phyloP scores from a whole-genome alignment of 129 eudicot species.

The Dittrichia graveolens region DNA sequence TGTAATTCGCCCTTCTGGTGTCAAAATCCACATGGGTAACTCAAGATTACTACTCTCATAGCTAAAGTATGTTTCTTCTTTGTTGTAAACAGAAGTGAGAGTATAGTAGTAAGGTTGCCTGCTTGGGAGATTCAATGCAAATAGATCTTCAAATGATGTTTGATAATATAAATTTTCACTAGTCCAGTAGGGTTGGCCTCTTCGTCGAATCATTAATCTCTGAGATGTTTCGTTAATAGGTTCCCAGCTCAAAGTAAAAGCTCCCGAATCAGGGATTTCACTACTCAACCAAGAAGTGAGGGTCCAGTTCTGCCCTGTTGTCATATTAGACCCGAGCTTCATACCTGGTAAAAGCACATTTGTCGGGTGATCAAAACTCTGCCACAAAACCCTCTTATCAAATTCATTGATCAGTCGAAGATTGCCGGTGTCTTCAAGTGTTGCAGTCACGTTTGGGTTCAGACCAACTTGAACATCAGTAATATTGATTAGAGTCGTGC shows the following conservation, averaged over 20 bases:
- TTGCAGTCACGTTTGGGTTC: constrained; percentile 27
- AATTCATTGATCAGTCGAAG: constrained; percentile 21
- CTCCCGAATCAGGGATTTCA: constrained; percentile 7
- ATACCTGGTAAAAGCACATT: constrained; percentile 42
- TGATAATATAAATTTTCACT: not conserved
- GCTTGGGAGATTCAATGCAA: not conserved
- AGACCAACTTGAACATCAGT: constrained; percentile 25
- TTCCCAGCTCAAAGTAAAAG: constrained; percentile 30
- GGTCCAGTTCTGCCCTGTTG: constrained; percentile 23
- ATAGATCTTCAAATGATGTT: constrained; percentile 2
- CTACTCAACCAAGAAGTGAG: constrained; percentile 36
- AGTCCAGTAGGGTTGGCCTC: constrained; percentile 23
- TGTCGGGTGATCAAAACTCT: constrained; percentile 43
- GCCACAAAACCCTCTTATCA: constrained; percentile 34
- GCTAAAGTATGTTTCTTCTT: constrained; percentile 13
- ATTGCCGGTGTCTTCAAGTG: constrained; percentile 32
- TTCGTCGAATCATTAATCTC: not conserved
- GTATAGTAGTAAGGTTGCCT: constrained; percentile 4
- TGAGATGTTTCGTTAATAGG: not conserved
- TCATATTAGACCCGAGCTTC: constrained; percentile 36
- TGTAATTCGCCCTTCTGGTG: constrained; percentile 19
- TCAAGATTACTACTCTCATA: not conserved
- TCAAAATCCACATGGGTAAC: constrained; percentile 7
- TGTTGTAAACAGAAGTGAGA: constrained; percentile 14
- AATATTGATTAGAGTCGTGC: constrained; percentile 21